These are phyloP conservation scores for Aurinia saxatilis DNA, from an alignment of 345 rosid species.

Conservation along the genomic window DNA sequence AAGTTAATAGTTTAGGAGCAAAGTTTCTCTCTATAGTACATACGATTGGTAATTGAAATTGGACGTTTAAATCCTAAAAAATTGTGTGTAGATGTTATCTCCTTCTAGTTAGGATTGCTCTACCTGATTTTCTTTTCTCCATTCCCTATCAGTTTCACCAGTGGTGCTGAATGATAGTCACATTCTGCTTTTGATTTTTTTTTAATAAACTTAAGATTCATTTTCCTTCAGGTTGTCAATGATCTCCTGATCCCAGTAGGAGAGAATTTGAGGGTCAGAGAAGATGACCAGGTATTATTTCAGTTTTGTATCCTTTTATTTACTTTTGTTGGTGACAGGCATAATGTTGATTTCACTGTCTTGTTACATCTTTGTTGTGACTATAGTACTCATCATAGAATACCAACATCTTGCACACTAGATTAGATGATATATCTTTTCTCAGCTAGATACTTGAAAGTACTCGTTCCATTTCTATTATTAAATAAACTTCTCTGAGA, in stretches of 20 bases:
- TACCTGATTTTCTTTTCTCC: conserved; percentile 9
- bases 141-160: conserved; percentile 9
- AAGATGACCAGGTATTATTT: conserved; percentile 79
- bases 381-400: conserved; percentile 1
- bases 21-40: no score
- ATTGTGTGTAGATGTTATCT: no score
- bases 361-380: conserved; percentile 3
- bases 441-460: neutral
- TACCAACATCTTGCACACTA: neutral
- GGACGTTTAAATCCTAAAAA: no score
- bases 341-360: neutral
- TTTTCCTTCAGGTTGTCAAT: conserved; percentile 72
- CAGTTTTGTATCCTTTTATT: conserved; percentile 6
- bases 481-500: neutral
- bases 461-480: neutral
- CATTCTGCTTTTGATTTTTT: conserved; percentile 16
- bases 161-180: conserved; percentile 9
- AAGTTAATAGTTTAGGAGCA: no score
- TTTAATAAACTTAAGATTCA: conserved; percentile 21
- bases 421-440: neutral
- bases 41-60: no score
- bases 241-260: conserved; percentile 96
- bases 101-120: no score
- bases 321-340: conserved; percentile 1
- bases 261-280: conserved; percentile 93